A percentile compares a stretch with the other conserved stretches of the same genome.
phyloP scores from a whole-genome alignment of 495 filamentous ascomycete genomes.

The Lophiotrema nucula region DNA sequence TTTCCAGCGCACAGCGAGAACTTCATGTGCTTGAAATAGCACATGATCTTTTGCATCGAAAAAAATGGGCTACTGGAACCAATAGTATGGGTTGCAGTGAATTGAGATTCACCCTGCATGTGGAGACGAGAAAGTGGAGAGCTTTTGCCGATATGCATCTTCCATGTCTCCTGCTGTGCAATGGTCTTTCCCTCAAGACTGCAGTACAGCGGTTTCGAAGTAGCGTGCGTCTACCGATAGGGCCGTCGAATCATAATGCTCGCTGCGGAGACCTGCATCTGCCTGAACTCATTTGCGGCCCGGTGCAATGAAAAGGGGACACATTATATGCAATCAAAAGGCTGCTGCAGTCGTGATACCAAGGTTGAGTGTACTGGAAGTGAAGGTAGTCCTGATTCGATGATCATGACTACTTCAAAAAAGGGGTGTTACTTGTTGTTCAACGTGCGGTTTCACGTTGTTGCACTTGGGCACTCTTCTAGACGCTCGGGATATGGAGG shows the following conservation, averaged over 20 bases:
- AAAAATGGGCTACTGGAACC: no score
- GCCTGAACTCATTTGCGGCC: constrained; percentile 21
- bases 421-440: background rate
- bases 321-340: constrained; percentile 9
- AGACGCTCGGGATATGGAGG: background rate
- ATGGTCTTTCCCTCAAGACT: background rate
- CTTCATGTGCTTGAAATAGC: constrained; percentile 3
- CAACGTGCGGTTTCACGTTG: background rate
- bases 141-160: constrained; percentile 25
- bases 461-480: background rate
- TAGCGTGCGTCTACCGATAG: constrained; percentile 18
- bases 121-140: constrained; percentile 20
- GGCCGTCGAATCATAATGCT: constrained; percentile 12
- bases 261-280: background rate
- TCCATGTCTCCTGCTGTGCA: constrained; percentile 7
- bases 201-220: constrained; percentile 5
- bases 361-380: no score
- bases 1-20: background rate
- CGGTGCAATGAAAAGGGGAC: constrained; percentile 15
- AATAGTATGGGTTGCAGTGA: no score
- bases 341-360: background rate
- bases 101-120: no score
- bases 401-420: background rate
- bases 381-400: background rate
- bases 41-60: no score